Evolutionary conservation across 768 basidiomycete genomes (phyloP).

Genomic region (Lactifluus piperatus): DNA sequence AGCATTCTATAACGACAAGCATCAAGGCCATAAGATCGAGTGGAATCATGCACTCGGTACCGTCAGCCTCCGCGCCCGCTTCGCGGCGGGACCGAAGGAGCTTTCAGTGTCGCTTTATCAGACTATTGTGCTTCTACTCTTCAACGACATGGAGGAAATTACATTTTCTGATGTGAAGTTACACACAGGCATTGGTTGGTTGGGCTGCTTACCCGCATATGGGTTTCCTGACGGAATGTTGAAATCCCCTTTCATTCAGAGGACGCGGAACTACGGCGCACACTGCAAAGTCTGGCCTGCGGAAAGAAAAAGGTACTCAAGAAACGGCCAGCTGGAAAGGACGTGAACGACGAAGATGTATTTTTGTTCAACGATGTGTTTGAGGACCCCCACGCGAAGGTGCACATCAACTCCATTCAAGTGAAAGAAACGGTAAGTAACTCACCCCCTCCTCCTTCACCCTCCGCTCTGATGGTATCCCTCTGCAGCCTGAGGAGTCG

Average conservation of each 20-base stretch:
- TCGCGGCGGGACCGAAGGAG: conserved; percentile 68
- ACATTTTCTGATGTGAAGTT: conserved; percentile 59
- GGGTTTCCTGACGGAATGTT: not conserved
- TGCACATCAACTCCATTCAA: conserved; percentile 95
- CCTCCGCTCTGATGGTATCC: not conserved
- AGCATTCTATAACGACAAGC: conserved; percentile 68
- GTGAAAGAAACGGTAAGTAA: conserved; percentile 76
- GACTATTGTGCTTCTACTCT: conserved; percentile 74
- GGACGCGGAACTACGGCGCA: conserved; percentile 63
- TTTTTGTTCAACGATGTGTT: conserved; percentile 83
- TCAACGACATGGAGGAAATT: conserved; percentile 61
- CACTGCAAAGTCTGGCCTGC: conserved; percentile 86
- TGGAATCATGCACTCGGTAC: conserved; percentile 89
- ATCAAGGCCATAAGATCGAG: conserved; percentile 64
- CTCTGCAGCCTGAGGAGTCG: conserved; percentile 72
- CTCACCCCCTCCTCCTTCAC: not conserved
- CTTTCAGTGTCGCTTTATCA: conserved; percentile 89
- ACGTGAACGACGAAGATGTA: conserved; percentile 64
- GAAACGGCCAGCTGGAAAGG: conserved; percentile 71
- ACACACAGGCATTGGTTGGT: conserved; percentile 65
- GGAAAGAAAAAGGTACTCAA: conserved; percentile 82
- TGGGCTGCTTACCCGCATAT: not conserved
- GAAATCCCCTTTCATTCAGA: conserved; percentile 37
- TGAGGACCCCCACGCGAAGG: conserved; percentile 62
- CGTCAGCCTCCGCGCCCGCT: conserved; percentile 62